A percentile compares a stretch with the other conserved stretches of the same genome.
Evolutionary conservation across 148 eudicot species (phyloP).

Genomic region (Linanthus parryae): DNA sequence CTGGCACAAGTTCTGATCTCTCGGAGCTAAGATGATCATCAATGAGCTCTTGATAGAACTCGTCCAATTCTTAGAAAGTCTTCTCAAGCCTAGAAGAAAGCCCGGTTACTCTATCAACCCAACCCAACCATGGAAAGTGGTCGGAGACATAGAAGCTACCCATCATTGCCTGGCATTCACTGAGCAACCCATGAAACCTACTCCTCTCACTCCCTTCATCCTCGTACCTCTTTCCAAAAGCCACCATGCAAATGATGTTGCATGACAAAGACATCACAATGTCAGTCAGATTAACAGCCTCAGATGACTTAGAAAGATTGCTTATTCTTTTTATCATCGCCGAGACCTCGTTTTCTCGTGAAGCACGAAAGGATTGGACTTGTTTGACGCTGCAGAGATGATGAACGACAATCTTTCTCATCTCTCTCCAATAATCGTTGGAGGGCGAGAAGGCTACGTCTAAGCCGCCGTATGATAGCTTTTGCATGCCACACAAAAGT

Average conservation of each 20-base stretch:
- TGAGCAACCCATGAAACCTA: neutral
- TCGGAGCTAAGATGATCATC: neutral
- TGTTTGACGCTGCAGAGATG: constrained; percentile 2
- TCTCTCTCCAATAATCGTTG: constrained; percentile 4
- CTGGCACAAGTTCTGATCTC: neutral
- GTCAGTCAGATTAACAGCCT: constrained; percentile 1
- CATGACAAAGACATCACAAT: neutral
- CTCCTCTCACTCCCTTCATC: constrained; percentile 2
- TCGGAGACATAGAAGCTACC: neutral
- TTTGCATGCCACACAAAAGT: neutral
- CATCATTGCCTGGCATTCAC: neutral
- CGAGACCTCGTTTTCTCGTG: constrained; percentile 1
- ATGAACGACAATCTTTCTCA: constrained; percentile 3
- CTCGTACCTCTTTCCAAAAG: neutral
- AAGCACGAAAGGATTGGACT: constrained; percentile 3
- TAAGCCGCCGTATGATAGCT: neutral
- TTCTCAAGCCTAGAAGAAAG: neutral
- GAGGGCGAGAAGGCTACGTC: constrained; percentile 5
- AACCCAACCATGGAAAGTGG: constrained; percentile 5
- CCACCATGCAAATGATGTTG: neutral
- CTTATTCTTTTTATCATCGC: neutral
- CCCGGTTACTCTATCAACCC: constrained; percentile 5
- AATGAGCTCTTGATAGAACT: too few relatives aligned
- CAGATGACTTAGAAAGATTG: neutral
- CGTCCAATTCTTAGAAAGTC: constrained; percentile 1